Base-by-base conservation (phyloP, 495 filamentous ascomycete species). In the Xylaria acuta region DNA sequence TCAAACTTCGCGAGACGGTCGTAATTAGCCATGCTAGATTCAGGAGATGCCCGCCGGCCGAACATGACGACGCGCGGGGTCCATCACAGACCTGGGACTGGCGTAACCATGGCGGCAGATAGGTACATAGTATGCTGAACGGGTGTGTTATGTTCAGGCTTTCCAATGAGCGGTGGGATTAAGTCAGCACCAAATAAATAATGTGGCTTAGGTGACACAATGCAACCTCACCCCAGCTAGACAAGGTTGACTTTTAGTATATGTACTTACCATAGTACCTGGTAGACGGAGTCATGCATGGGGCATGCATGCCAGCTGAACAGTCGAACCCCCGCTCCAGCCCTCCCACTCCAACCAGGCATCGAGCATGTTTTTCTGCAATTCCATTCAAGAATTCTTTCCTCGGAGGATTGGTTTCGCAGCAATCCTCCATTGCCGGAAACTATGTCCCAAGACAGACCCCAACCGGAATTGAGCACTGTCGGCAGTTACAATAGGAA, bases 401-500 rank as follows among this genome's bases (percentile, higher is more conserved):
- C 18, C 51, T 34, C 25, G 1, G 12, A 9, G 4, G 14, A n/a
- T 30, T 41, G 20, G 20, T 25, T 30, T 69, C 36, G 12, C 9
- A 43, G 22, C 20, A 9, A 67, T 20, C 25, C 22, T 30, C 38
- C 30, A 9, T 22, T 20, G 32, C 27, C 40, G n/a, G 34, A 41
- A 27, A 41, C 41, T 5, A 70, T 70, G 53, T 53, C 68, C 54
- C 34, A 45, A 41, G 68, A 70, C 20, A 59, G 40, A 14, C 68
- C 54, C 5, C 68, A 45, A 30, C 68, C 68, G 14, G 68, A 70
- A 41, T 53, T 70, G 43, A 70, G 68, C 43, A 54, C 67, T 47
- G 56, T 69, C 40, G 54, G 64, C 30, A 51, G 49, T 54, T 71
- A 71, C 36, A 67, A 78, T 27, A 73, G 75, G 27, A 72, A 65